Evolutionary conservation across 768 basidiomycete genomes (phyloP), one percentile per base, ranked within the genome.

Genomic region (Tricholoma saponaceum): DNA sequence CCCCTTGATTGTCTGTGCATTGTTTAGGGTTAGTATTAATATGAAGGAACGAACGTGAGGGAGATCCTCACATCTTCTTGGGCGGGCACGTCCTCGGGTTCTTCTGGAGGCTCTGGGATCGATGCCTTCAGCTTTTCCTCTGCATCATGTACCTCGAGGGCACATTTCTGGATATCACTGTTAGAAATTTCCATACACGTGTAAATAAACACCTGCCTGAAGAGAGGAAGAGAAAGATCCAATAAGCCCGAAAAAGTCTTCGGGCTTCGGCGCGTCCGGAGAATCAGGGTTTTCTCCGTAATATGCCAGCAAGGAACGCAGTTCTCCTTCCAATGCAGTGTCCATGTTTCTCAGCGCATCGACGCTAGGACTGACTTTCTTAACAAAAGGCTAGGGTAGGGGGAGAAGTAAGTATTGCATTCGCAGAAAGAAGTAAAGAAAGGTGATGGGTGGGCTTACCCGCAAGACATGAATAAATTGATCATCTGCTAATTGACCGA

Each of bases 241-340:
- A 47, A 94, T 79, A 55, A 86, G 71, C 0, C 79, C 82, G 64
- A 97, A 95, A 66, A 97, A 85, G 60, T 90, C 89, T 67, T 95
- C 95, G 0, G 89, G 83, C 64, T 87, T 92, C 2, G 80, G 79
- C 0, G 84, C 76, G 14, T 91, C 84, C 0, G 83, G 76, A 0
- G 82, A 74, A 52, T 85, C 81, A 1, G 84, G 81, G 54, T 78
- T 78, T 67, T 96, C 92, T 5, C 93, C 93, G 66, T 87, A 96
- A 73, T 89, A 97, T 0, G 64, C 57, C 6, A 91, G 72, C 23
- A 94, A 60, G 3, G 78, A 77, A 20, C 73, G 74, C 4, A 95
- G 70, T 56, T 93, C 90, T 4, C 64, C 69, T 20, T 86, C 82
- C 18, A 96, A 70, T 2, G 79, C 69, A 1, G 57, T 58, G 2